These are phyloP conservation scores for Balansia obtecta DNA, from an alignment of 2,329 filamentous ascomycete species.

Conservation along the genomic window DNA sequence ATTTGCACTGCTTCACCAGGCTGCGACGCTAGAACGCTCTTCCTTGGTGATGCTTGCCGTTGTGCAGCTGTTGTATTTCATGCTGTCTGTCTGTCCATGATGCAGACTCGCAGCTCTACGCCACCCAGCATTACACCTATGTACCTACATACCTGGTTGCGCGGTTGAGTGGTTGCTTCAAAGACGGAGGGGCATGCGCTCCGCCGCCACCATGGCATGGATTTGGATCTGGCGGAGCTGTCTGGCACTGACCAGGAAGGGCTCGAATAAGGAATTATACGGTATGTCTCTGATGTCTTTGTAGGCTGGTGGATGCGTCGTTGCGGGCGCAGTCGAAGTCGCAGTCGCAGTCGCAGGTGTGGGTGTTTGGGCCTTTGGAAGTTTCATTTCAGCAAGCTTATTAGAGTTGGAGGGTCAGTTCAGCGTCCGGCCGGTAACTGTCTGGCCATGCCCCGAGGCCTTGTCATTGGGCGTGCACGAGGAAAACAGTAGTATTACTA, in stretches of 20 bases:
- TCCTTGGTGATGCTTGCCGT: neutral
- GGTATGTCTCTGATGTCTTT: constrained; percentile 7
- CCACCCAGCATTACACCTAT: neutral
- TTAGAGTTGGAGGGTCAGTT: neutral
- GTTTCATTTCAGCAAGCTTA: neutral
- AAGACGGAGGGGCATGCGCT: neutral
- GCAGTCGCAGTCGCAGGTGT: neutral
- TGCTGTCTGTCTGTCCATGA: neutral
- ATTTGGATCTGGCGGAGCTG: neutral
- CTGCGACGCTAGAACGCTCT: neutral
- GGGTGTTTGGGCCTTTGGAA: neutral
- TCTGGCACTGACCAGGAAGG: neutral
- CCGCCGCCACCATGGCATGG: neutral
- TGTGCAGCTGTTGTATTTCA: neutral
- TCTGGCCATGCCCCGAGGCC: neutral
- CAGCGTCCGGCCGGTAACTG: neutral
- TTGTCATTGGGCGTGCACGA: neutral
- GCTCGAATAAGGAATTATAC: constrained; percentile 3
- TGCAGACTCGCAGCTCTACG: neutral
- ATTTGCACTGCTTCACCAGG: neutral
- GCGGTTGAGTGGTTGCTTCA: neutral
- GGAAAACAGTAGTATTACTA: neutral
- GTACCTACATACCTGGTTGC: too few species aligned
- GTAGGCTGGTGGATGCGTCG: constrained; percentile 2
- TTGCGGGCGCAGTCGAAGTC: constrained; percentile 1